These are phyloP conservation scores for Thozetella sp. DNA, from an alignment of 495 filamentous ascomycete genomes.

Conservation along the genomic window DNA sequence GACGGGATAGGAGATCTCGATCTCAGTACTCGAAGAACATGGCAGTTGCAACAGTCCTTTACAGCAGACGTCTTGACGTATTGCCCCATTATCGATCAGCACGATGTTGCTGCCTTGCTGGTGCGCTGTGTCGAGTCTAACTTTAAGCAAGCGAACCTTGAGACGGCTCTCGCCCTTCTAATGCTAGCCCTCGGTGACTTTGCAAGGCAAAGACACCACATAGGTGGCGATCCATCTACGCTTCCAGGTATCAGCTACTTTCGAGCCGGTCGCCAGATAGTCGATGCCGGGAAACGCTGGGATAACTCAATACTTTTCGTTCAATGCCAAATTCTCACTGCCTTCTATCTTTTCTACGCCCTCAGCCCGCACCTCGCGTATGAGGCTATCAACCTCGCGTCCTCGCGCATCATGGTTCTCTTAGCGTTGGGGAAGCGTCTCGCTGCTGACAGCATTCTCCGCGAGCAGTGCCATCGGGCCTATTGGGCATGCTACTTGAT, in stretches of 20 bases:
- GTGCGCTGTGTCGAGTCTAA: background rate
- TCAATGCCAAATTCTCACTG: background rate
- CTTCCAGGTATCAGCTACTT: background rate
- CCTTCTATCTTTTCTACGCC: background rate
- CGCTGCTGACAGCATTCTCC: background rate
- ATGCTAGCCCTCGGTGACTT: background rate
- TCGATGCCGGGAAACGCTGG: background rate
- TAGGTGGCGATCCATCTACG: background rate
- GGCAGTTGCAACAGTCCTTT: background rate
- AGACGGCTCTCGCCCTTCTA: background rate
- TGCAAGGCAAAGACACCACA: background rate
- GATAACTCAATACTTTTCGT: background rate
- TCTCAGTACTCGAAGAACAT: background rate
- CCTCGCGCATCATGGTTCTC: background rate
- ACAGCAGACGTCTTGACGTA: background rate
- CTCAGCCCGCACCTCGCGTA: background rate
- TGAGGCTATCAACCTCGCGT: background rate
- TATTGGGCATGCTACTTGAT: slow-evolving; percentile 4
- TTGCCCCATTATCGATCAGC: background rate
- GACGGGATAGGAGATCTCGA: background rate
- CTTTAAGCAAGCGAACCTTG: background rate
- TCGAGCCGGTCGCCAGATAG: background rate
- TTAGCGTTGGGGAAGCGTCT: background rate
- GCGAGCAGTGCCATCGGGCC: slow-evolving; percentile 3
- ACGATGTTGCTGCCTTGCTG: background rate